Conservation (phyloP, 805 yeast species). For the Blastobotrys robertii region DNA sequence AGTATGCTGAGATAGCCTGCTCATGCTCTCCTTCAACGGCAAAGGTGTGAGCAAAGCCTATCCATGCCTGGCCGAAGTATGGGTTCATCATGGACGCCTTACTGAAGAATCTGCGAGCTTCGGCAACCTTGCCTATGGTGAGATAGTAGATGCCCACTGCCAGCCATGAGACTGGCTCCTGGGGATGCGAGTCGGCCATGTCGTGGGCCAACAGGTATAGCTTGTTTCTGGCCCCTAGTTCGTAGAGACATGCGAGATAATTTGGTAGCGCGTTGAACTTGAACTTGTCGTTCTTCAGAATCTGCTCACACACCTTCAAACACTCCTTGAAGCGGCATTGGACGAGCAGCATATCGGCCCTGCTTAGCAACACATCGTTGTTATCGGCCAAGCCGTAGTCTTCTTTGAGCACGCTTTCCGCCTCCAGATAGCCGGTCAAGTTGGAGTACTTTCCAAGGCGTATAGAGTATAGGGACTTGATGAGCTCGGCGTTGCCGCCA, state of each 20-base stretch:
- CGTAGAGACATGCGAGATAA: slow-evolving; percentile 76
- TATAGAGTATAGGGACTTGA: slow-evolving; percentile 67
- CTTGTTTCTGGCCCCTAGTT: slow-evolving; percentile 72
- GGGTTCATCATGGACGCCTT: slow-evolving; percentile 85
- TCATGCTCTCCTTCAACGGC: slow-evolving; percentile 99
- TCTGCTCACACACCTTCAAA: slow-evolving; percentile 56
- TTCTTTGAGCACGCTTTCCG: slow-evolving; percentile 54
- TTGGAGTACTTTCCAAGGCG: slow-evolving; percentile 62
- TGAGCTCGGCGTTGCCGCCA: slow-evolving; percentile 72
- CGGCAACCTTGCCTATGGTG: slow-evolving; percentile 58
- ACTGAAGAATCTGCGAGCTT: slow-evolving; percentile 80
- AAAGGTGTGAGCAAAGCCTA: slow-evolving; percentile 96
- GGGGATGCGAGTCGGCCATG: slow-evolving; percentile 75
- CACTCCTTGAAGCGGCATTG: slow-evolving; percentile 78
- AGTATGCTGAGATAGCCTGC: slow-evolving; percentile 94
- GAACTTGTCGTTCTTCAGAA: slow-evolving; percentile 44
- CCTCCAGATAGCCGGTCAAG: slow-evolving; percentile 47
- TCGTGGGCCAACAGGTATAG: slow-evolving; percentile 74
- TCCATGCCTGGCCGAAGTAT: slow-evolving; percentile 91
- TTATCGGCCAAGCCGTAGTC: slow-evolving; percentile 65
- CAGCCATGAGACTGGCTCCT: slow-evolving; percentile 77
- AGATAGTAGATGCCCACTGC: slow-evolving; percentile 88
- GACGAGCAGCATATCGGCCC: slow-evolving; percentile 60
- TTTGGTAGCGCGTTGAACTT: slow-evolving; percentile 65
- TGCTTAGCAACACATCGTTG: slow-evolving; percentile 55